phyloP scores from a whole-genome alignment of 2,329 filamentous ascomycete species.

The Pezicula carpinea region DNA sequence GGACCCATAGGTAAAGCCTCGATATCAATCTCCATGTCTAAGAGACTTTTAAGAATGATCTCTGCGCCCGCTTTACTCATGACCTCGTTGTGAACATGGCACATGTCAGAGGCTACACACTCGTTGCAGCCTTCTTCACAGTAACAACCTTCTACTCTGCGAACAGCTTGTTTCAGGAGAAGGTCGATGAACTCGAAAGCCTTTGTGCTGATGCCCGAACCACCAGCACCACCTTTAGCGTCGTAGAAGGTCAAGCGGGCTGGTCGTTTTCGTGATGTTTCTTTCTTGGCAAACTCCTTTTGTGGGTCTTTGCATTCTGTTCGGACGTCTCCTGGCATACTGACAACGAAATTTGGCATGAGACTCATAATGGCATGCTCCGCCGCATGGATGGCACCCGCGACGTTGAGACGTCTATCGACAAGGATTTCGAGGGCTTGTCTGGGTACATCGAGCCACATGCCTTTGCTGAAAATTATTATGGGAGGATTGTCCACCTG shows the following conservation, averaged over 20 bases:
- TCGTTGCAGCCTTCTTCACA: slow-evolving; percentile 82
- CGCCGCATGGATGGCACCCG: slow-evolving; percentile 88
- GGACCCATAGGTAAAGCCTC: slow-evolving; percentile 83
- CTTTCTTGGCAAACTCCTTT: slow-evolving; percentile 77
- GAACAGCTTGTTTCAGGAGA: slow-evolving; percentile 70
- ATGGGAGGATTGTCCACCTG: slow-evolving; percentile 92
- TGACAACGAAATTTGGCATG: slow-evolving; percentile 87
- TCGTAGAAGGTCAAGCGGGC: slow-evolving; percentile 93
- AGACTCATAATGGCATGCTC: slow-evolving; percentile 86
- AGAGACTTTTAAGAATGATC: slow-evolving; percentile 72
- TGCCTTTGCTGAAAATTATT: slow-evolving; percentile 76
- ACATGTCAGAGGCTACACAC: slow-evolving; percentile 81
- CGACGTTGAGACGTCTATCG: slow-evolving; percentile 68
- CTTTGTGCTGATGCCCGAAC: slow-evolving; percentile 83
- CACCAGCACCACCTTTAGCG: slow-evolving; percentile 79
- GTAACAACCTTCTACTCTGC: slow-evolving; percentile 69
- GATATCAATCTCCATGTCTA: slow-evolving; percentile 75
- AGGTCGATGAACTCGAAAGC: slow-evolving; percentile 89
- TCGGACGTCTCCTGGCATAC: slow-evolving; percentile 82
- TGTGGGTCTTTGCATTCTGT: slow-evolving; percentile 89
- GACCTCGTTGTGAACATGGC: slow-evolving; percentile 82
- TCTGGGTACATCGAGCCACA: slow-evolving; percentile 92
- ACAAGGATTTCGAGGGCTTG: slow-evolving; percentile 74
- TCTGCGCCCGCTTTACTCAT: slow-evolving; percentile 88
- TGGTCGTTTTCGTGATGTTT: slow-evolving; percentile 72